Conservation (phyloP, 352 stramenopile species). For the Peronosclerospora sorghi region DNA sequence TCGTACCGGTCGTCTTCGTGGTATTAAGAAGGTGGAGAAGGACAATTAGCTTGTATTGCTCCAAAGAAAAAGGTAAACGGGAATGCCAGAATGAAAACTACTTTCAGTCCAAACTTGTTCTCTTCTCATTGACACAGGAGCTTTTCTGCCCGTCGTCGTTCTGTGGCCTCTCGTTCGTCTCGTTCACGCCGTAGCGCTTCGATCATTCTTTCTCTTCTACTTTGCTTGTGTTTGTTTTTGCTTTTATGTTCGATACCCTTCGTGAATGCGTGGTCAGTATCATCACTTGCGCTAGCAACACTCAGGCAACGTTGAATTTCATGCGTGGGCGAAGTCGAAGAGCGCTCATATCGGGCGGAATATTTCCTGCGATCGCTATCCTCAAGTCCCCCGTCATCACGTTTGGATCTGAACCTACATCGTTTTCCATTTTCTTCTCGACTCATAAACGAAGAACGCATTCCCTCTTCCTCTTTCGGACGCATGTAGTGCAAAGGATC, state of each 20-base stretch:
- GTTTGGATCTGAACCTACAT: constrained; percentile 2
- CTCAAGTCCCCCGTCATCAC: constrained; percentile 5
- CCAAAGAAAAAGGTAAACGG: constrained; percentile 20
- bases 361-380: constrained; percentile 25
- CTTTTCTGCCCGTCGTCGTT: constrained; percentile 20
- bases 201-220: constrained; percentile 14
- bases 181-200: constrained; percentile 34
- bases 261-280: constrained; percentile 3
- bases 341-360: constrained; percentile 16
- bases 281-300: background rate
- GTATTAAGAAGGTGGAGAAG: constrained; percentile 96
- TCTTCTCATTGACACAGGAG: constrained; percentile 7
- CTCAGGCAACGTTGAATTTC: background rate
- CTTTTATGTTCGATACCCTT: constrained; percentile 7
- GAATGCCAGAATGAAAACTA: constrained; percentile 38
- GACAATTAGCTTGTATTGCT: constrained; percentile 53
- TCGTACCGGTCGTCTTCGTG: constrained; percentile 93
- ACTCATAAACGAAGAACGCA: constrained; percentile 4
- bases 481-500: constrained; percentile 38
- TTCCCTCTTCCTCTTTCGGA: constrained; percentile 6
- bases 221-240: constrained; percentile 10
- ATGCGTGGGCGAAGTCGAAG: constrained; percentile 8
- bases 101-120: constrained; percentile 13
- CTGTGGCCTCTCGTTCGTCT: constrained; percentile 19
- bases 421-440: background rate